Evolutionary conservation across 139 green algal species (phyloP).

Genomic region (Coelastrella sp.): DNA sequence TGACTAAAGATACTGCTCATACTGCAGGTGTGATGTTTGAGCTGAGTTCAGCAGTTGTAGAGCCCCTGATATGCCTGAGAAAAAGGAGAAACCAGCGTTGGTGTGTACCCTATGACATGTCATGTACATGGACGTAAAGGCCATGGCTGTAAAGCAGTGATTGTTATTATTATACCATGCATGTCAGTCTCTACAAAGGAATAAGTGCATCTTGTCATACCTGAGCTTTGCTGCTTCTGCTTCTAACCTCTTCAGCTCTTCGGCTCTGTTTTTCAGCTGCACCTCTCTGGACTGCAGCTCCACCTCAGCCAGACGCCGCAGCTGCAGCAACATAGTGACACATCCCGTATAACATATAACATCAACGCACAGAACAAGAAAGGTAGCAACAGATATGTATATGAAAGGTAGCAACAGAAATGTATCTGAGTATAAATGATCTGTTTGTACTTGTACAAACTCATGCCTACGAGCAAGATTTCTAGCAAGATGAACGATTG

Average conservation of each 20-base stretch:
- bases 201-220: no score
- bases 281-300: background rate
- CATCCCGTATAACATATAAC: background rate
- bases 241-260: constrained; percentile 9
- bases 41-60: no score
- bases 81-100: no score
- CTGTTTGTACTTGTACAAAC: no score
- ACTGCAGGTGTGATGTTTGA: no score
- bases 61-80: no score
- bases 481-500: no score
- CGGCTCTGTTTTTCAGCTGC: background rate
- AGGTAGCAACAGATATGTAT: background rate
- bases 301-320: constrained; percentile 21
- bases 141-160: background rate
- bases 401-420: background rate
- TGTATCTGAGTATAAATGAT: no score
- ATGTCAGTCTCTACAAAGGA: background rate
- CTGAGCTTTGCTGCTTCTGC: background rate
- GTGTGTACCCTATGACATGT: no score
- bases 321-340: background rate
- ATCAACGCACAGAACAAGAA: background rate
- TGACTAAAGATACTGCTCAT: no score
- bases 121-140: no score
- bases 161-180: background rate
- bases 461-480: no score